phyloP scores from a whole-genome alignment of 163 green algal species.

The Scenedesmus sp. region DNA sequence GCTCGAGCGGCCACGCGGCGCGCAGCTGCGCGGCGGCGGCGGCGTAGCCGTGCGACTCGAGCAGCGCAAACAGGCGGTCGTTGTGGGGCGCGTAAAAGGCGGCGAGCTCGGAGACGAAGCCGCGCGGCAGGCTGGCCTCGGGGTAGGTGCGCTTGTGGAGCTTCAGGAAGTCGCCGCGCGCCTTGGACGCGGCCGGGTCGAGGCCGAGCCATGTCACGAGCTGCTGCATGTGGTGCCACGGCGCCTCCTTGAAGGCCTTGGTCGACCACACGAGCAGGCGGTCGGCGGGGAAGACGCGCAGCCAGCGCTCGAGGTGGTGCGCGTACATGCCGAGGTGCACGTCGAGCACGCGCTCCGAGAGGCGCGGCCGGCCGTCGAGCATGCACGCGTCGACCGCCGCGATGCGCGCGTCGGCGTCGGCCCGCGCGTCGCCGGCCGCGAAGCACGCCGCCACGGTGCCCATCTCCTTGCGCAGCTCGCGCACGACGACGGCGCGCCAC shows the following conservation, averaged over 20 bases:
- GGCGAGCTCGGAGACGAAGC: slow-evolving; percentile 4
- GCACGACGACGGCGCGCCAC: not conserved
- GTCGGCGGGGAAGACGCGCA: slow-evolving; percentile 2
- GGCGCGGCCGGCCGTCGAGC: not conserved
- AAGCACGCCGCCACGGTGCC: not conserved
- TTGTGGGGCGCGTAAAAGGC: slow-evolving; percentile 21
- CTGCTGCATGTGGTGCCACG: slow-evolving; percentile 22
- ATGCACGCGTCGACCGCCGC: not conserved
- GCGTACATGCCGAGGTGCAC: slow-evolving; percentile 14
- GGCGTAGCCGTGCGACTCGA: slow-evolving; percentile 14
- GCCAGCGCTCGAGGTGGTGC: slow-evolving; percentile 20
- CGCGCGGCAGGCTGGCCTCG: slow-evolving; percentile 56
- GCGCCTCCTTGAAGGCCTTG: slow-evolving; percentile 5
- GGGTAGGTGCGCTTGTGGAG: slow-evolving; percentile 35
- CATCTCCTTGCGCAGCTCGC: slow-evolving; percentile 15
- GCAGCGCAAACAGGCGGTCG: slow-evolving; percentile 16
- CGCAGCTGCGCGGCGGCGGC: slow-evolving; percentile 10
- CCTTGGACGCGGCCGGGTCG: not conserved
- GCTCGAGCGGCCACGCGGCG: slow-evolving; percentile 13
- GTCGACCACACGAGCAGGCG: slow-evolving; percentile 25
- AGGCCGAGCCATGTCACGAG: slow-evolving; percentile 26
- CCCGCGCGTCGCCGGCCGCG: not conserved
- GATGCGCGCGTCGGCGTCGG: not conserved
- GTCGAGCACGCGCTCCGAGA: not conserved
- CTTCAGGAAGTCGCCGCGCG: slow-evolving; percentile 52